Evolutionary conservation across 306 rosid genomes (phyloP), one percentile per base, ranked within the genome.

Genomic region (Benincasa hispida): DNA sequence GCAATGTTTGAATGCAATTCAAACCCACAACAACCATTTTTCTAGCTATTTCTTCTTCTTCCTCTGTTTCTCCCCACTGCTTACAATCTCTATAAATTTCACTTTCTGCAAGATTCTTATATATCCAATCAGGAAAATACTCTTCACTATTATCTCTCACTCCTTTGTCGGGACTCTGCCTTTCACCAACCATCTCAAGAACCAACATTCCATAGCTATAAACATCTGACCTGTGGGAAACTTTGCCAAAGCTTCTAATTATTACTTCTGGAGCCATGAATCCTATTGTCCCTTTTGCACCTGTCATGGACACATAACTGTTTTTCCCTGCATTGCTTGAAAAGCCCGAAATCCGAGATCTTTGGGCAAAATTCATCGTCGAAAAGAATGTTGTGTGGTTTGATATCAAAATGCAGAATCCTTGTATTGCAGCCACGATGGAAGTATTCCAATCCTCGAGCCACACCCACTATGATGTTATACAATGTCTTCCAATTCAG

Each of bases 271-370:
- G 77, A 0, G 77, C 61, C 1, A 74, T 74, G 61, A 47, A 74
- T 8, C 76, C 76, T 17, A 11, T 19, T 6, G 77, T 74, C 19
- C 76, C 76, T 5, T 53, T 27, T 5, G 2, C 63, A 0, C 60
- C 48, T 17, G 77, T 53, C 58, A 74, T 19, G 1, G 45, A 25
- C 37, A 74, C 77, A 37, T 65, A 51, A 65, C 48, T 65, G 1
- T 65, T 28, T 19, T 17, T 37, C 28, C 72, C 0, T 65, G 50
- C 50, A 65, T 11, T 65, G 72, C 72, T 65, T 65, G 28, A 51
- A 47, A 19, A 89, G 89, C 58, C 97, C 97, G 28, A 93, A 93
- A 77, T 91, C 98, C 2, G 96, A 93, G 37, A 93, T 93, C 77
- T 89, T 93, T 32, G 90, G 96, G 5, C 73, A 27, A 47, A 89